Percentiles rank a stretch among this genome's conserved stretches.
phyloP scores from a whole-genome alignment of 78 protist species.

The Tieghemostelium lacteum region DNA sequence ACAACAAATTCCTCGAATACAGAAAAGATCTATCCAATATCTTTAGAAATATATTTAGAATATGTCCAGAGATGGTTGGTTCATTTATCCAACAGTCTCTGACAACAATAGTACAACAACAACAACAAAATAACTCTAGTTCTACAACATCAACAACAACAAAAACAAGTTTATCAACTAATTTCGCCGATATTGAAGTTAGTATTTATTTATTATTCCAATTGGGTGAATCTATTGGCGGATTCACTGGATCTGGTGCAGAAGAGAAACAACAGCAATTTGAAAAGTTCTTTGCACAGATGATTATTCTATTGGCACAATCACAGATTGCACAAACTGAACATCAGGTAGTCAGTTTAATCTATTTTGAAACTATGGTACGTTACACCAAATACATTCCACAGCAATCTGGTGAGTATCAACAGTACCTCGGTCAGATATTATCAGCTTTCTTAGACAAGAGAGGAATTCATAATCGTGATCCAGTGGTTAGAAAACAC shows the following conservation, averaged over 20 bases:
- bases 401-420: neutral
- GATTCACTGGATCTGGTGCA: too few relatives aligned
- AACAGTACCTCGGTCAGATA: constrained; percentile 1
- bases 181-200: constrained; percentile 48
- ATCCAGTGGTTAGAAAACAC: constrained; percentile 52
- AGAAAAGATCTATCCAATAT: constrained; percentile 34
- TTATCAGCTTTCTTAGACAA: constrained; percentile 35
- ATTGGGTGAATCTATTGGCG: constrained; percentile 69
- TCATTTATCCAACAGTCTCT: constrained; percentile 8
- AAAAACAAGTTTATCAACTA: neutral
- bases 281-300: constrained; percentile 49
- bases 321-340: constrained; percentile 1
- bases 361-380: constrained; percentile 59
- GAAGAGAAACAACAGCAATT: constrained; percentile 43
- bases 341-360: constrained; percentile 60
- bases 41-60: constrained; percentile 73
- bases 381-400: constrained; percentile 64
- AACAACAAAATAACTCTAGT: neutral
- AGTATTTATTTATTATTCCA: constrained; percentile 46
- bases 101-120: constrained; percentile 7
- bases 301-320: constrained; percentile 19
- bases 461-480: constrained; percentile 45
- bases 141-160: neutral
- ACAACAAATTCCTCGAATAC: constrained; percentile 28
- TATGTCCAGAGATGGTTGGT: constrained; percentile 75